Evolutionary conservation across 805 yeast species (phyloP), one percentile per base, ranked within the genome.

Genomic region (Komagataella kurtzmanii): DNA sequence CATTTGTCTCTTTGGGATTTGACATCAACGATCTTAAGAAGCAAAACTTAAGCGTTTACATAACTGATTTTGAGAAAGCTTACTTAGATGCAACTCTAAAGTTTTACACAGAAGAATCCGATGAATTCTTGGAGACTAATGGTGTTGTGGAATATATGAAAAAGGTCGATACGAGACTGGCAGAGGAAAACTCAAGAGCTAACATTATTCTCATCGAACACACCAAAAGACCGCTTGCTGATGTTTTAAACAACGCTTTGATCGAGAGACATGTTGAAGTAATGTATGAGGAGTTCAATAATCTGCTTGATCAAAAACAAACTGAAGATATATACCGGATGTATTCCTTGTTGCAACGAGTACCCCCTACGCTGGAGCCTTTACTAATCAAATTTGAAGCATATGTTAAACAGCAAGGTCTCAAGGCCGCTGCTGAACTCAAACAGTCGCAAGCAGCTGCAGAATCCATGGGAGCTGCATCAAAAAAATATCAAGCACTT

Each of bases 61-160:
- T 85, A 56, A 81, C 81, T 53, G 76, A 77, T 58, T 93, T 91
- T 61, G 97, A 93, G 65, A 74, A 70, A 46, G 79, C 81, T 45
- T 93, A 88, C 63, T 73, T 93, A 56, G 80, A 77, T 21, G 82
- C 79, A 51, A 84, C 93, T 2, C 75, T 71, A 52, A 77, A 62
- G 44, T 88, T 81, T 63, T 88, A 87, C 67, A 69, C 72, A 19
- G 71, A 71, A 47, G 97, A 89, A 66, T 81, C 93, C 45, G 68
- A 70, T 17, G 74, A 73, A 46, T 89, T 81, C 63, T 71, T 93
- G 54, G 67, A 75, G 3, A 77, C 79, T 30, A 85, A 89, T 65
- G 85, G 88, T 56, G 91, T 91, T 49, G 91, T 90, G 21, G 96
- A 88, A 61, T 93, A 93, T 69, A 82, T 93, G 78, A 80, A 77